phyloP scores from a whole-genome alignment of 2,329 filamentous ascomycete genomes.

The Phyllosticta paracitricarpa region DNA sequence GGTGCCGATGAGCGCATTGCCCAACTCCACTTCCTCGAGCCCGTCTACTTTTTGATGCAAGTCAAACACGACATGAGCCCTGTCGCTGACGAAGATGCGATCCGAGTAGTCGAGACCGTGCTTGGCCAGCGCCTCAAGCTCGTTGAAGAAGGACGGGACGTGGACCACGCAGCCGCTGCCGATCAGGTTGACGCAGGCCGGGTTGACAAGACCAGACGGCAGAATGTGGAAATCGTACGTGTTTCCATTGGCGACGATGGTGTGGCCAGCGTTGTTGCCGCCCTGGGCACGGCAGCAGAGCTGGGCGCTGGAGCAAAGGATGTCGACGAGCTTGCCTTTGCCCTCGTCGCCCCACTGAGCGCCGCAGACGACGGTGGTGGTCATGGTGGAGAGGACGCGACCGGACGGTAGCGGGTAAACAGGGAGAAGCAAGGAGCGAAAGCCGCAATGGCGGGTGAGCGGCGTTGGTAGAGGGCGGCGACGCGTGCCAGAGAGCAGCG shows the following conservation, averaged over 20 bases:
- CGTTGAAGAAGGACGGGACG: slow-evolving; percentile 56
- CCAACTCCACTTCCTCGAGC: slow-evolving; percentile 49
- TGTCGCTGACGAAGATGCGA: slow-evolving; percentile 54
- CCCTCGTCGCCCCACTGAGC: slow-evolving; percentile 52
- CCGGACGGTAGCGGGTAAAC: neutral
- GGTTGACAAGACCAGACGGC: slow-evolving; percentile 59
- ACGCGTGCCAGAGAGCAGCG: slow-evolving; percentile 10
- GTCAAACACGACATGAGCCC: slow-evolving; percentile 55
- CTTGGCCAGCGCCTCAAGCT: slow-evolving; percentile 49
- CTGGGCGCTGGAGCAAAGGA: slow-evolving; percentile 42
- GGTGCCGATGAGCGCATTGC: slow-evolving; percentile 39
- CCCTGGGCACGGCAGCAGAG: slow-evolving; percentile 50
- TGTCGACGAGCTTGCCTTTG: slow-evolving; percentile 52
- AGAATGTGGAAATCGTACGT: slow-evolving; percentile 36
- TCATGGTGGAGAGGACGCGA: slow-evolving; percentile 21
- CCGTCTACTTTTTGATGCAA: slow-evolving; percentile 60
- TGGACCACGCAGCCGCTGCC: slow-evolving; percentile 54
- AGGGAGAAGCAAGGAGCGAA: neutral
- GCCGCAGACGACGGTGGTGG: slow-evolving; percentile 49
- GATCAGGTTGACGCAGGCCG: slow-evolving; percentile 61
- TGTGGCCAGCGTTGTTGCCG: slow-evolving; percentile 48
- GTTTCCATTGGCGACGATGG: slow-evolving; percentile 34
- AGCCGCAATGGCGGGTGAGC: neutral
- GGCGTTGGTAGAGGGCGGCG: slow-evolving; percentile 1
- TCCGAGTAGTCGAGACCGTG: slow-evolving; percentile 50